Base-by-base conservation (phyloP, 768 basidiomycete species). In the Pholiota molesta region DNA sequence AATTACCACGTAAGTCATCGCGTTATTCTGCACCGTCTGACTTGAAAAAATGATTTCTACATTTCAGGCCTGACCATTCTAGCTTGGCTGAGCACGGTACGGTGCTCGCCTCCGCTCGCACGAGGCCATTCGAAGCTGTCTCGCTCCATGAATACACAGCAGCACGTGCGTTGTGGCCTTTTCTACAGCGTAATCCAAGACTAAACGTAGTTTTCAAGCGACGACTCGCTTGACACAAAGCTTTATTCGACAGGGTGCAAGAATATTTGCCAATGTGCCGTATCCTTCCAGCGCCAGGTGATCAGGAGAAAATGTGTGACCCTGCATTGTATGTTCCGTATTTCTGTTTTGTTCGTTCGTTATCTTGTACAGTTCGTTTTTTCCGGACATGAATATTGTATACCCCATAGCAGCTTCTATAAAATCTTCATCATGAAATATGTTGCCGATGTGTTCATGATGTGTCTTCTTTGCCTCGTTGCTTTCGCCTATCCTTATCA, bases 61-160 rank as follows among this genome's bases (percentile, higher is more conserved):
- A 40, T 60, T 64, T 64, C 55, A 72, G 74, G 62, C 64, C 69
- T 47, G 86, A 86, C 72, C 75, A 82, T 31, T 76, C 82, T 60
- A 85, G 84, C 56, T 72, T 86, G 51, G 82, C 85, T 17, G 82
- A 83, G 37, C 83, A 86, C 40, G 91, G 91, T 17, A 81, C 81
- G 2, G 77, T 85, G 26, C 83, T 97, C 26, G 90, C 92, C 45
- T 81, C 87, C 66, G 82, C 87, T n/a, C 81, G 83, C 44, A 94
- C 95, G 26, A 79, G 83, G 52, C 72, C 87, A 2, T 96, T 97
- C 74, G 90, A 94, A 55, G 93, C 95, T 58, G 79, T 91, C 33
- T 79, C 88, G 17, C 84, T 89, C 69, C 77, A 81, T 61, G 82
- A 87, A 68, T 97, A 97, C 75, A 79, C 84, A 63, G 93, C 92